Evolutionary conservation across 106 monocot genomes (phyloP).

Genomic region (Allium cepa): DNA sequence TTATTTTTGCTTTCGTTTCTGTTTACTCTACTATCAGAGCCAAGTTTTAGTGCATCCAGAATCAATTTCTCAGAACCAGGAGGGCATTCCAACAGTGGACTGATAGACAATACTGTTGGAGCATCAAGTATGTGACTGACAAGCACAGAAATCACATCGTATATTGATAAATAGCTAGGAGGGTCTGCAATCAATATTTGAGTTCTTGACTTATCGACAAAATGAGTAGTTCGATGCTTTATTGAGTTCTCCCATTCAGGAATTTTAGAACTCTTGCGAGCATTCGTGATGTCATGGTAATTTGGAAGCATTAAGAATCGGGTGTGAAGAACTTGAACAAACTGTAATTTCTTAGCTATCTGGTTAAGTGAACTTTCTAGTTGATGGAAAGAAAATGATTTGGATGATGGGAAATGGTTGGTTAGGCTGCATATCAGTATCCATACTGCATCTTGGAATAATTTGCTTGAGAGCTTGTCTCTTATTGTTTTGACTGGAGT

Average conservation of each 20-base stretch:
- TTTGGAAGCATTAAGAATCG: conserved; percentile 76
- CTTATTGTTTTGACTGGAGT: conserved; percentile 45
- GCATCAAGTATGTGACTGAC: conserved; percentile 58
- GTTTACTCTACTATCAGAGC: conserved; percentile 35
- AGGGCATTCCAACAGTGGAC: conserved; percentile 68
- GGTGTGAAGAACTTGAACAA: conserved; percentile 67
- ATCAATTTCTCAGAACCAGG: conserved; percentile 58
- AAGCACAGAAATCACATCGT: conserved; percentile 68
- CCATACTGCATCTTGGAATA: conserved; percentile 62
- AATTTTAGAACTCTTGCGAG: conserved; percentile 22
- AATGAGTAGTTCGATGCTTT: conserved; percentile 52
- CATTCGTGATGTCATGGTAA: conserved; percentile 49
- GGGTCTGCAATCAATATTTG: conserved; percentile 72
- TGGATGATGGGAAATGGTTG: conserved; percentile 49
- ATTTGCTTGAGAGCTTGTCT: conserved; percentile 74
- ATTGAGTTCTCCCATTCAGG: conserved; percentile 66
- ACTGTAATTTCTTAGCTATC: conserved; percentile 62
- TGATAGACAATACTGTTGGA: conserved; percentile 54
- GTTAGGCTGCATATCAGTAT: conserved; percentile 32
- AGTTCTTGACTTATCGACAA: conserved; percentile 46
- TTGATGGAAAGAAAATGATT: conserved; percentile 32
- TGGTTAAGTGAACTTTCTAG: conserved; percentile 32
- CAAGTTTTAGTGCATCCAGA: conserved; percentile 48
- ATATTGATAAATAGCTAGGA: conserved; percentile 73
- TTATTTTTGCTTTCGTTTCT: conserved; percentile 25